Evolutionary conservation across 2,329 filamentous ascomycete genomes (phyloP).

Genomic region (Neofusicoccum ribis): DNA sequence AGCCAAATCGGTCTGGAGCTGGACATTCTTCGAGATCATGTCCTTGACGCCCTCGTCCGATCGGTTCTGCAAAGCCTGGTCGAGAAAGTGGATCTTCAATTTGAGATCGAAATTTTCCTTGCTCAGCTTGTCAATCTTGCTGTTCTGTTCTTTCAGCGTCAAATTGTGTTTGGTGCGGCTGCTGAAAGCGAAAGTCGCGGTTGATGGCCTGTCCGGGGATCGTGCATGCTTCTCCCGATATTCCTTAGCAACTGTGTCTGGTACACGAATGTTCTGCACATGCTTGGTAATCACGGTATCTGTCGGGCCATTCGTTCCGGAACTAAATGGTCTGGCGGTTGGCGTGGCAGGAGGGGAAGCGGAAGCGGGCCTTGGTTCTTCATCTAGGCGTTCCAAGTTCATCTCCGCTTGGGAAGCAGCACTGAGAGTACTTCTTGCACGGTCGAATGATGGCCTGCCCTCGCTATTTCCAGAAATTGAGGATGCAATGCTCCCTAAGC

Average conservation of each 20-base stretch:
- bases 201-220: slow-evolving; percentile 53
- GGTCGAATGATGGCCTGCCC: slow-evolving; percentile 40
- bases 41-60: slow-evolving; percentile 97
- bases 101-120: slow-evolving; percentile 98
- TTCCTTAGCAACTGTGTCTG: slow-evolving; percentile 82
- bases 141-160: slow-evolving; percentile 95
- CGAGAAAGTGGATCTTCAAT: slow-evolving; percentile 95
- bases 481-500: slow-evolving; percentile 86
- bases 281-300: slow-evolving; percentile 88
- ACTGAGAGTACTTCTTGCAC: slow-evolving; percentile 43
- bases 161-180: slow-evolving; percentile 51
- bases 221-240: slow-evolving; percentile 74
- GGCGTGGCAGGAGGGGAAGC: slow-evolving; percentile 67
- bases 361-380: slow-evolving; percentile 54
- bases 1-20: slow-evolving; percentile 85
- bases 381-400: slow-evolving; percentile 58
- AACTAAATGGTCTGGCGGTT: slow-evolving; percentile 50
- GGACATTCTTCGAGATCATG: slow-evolving; percentile 96
- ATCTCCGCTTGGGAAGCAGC: slow-evolving; percentile 41
- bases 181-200: slow-evolving; percentile 36
- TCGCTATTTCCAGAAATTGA: slow-evolving; percentile 61
- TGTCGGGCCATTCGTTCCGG: slow-evolving; percentile 62
- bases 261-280: slow-evolving; percentile 86
- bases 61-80: slow-evolving; percentile 86
- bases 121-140: slow-evolving; percentile 90